Conservation (phyloP, 2,329 filamentous ascomycete species). For the Arthrobotrys megalospora region DNA sequence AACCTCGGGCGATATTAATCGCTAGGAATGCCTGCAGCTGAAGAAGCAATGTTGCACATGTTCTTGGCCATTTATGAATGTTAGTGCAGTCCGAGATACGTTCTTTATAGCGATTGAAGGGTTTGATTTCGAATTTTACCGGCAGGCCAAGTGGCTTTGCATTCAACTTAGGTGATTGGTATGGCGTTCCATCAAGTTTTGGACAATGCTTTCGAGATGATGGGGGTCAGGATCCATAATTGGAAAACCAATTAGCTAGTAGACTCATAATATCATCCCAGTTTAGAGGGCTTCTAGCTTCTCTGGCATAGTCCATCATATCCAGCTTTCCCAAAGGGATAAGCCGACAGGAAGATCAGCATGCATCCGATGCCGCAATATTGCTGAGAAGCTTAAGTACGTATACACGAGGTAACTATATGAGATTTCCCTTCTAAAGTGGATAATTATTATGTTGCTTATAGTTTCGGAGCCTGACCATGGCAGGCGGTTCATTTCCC, state of each 20-base stretch:
- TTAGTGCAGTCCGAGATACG: not conserved
- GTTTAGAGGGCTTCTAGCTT: not conserved
- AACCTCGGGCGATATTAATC: not conserved
- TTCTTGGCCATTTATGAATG: constrained; percentile 5
- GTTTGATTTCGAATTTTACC: constrained; percentile 2
- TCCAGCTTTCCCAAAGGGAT: not conserved
- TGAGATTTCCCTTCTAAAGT: constrained; percentile 4
- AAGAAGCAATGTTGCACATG: constrained; percentile 9
- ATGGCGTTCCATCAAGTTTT: not conserved
- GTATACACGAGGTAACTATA: constrained; percentile 1
- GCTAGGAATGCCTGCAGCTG: not conserved
- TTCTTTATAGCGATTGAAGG: not conserved
- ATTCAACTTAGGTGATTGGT: not conserved
- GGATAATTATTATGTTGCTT: constrained; percentile 31
- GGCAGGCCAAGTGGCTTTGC: constrained; percentile 1
- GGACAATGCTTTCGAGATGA: not conserved
- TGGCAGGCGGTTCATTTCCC: not conserved
- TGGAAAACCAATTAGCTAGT: not conserved
- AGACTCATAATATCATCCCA: not conserved
- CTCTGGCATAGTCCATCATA: not conserved
- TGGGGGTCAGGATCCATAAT: constrained; percentile 11
- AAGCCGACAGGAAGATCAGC: not conserved
- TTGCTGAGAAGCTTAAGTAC: not conserved
- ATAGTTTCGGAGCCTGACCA: constrained; percentile 18
- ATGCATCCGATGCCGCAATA: constrained; percentile 33